Evolutionary conservation across 2,329 filamentous ascomycete genomes (phyloP).

Genomic region (Botrytis tulipae): DNA sequence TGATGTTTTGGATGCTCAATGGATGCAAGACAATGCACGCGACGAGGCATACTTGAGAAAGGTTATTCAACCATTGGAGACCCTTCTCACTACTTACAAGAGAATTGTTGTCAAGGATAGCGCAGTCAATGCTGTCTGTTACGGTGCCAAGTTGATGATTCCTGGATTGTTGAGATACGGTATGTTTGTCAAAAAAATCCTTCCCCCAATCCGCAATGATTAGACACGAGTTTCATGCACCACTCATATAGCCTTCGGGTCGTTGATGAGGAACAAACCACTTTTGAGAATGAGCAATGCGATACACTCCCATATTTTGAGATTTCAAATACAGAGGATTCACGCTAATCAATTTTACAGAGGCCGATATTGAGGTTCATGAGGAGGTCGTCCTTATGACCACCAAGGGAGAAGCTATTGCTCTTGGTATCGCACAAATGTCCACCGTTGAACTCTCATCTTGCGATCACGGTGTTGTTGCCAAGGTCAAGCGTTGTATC

Average conservation of each 20-base stretch:
- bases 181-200: slow-evolving; percentile 45
- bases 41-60: slow-evolving; percentile 90
- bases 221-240: slow-evolving; percentile 95
- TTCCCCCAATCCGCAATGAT: slow-evolving; percentile 64
- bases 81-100: slow-evolving; percentile 89
- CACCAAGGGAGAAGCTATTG: slow-evolving; percentile 98
- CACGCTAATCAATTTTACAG: slow-evolving; percentile 46
- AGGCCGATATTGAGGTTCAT: slow-evolving; percentile 86
- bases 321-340: not conserved
- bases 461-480: slow-evolving; percentile 95
- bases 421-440: slow-evolving; percentile 95
- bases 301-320: not conserved
- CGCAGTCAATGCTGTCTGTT: slow-evolving; percentile 95
- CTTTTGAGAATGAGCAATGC: slow-evolving; percentile 17
- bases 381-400: slow-evolving; percentile 98
- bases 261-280: slow-evolving; percentile 75
- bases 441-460: slow-evolving; percentile 95
- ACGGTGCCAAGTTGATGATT: slow-evolving; percentile 98
- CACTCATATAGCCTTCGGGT: slow-evolving; percentile 91
- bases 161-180: slow-evolving; percentile 90
- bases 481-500: slow-evolving; percentile 98
- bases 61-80: slow-evolving; percentile 92
- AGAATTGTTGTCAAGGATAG: slow-evolving; percentile 96
- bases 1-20: slow-evolving; percentile 94
- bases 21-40: slow-evolving; percentile 90